Conservation (phyloP, 2,329 filamentous ascomycete genomes). For the Chaetomium olivaceum region DNA sequence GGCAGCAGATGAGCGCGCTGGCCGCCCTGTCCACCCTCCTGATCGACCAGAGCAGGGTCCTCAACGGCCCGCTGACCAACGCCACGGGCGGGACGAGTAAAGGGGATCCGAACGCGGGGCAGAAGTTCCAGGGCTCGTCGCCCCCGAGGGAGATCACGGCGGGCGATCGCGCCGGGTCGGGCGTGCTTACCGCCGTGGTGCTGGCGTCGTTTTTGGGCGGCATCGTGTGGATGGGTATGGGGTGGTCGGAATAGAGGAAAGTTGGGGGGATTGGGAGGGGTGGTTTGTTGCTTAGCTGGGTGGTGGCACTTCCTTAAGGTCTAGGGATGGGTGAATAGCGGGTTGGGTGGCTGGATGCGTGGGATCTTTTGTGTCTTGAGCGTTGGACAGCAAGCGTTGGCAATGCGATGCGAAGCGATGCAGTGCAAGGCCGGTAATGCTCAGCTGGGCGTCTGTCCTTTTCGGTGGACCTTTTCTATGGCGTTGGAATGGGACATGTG, state of each 20-base stretch:
- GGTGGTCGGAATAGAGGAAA: slow-evolving; percentile 18
- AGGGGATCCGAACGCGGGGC: slow-evolving; percentile 39
- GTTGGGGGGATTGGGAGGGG: neutral
- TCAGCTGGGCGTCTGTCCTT: neutral
- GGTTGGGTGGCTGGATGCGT: neutral
- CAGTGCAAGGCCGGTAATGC: neutral
- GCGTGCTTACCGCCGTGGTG: slow-evolving; percentile 44
- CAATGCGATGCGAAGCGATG: neutral
- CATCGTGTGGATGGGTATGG: slow-evolving; percentile 27
- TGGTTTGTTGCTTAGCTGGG: neutral
- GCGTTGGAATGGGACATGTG: slow-evolving; percentile 5
- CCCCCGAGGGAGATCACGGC: slow-evolving; percentile 30
- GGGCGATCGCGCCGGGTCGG: slow-evolving; percentile 45
- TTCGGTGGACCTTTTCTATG: neutral
- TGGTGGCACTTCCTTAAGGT: neutral
- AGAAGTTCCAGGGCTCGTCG: slow-evolving; percentile 9
- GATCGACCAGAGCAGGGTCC: slow-evolving; percentile 35
- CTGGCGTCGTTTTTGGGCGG: slow-evolving; percentile 39
- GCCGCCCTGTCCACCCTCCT: slow-evolving; percentile 50
- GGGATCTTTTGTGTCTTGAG: neutral
- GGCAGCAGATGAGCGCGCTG: slow-evolving; percentile 55
- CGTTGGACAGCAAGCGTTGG: neutral
- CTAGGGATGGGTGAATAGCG: neutral
- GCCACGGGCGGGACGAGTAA: slow-evolving; percentile 47
- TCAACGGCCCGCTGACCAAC: slow-evolving; percentile 39